A percentile compares a stretch with the other conserved stretches of the same genome.
These are phyloP conservation scores for Beta vulgaris DNA, from an alignment of 148 eudicot species.

Conservation along the genomic window DNA sequence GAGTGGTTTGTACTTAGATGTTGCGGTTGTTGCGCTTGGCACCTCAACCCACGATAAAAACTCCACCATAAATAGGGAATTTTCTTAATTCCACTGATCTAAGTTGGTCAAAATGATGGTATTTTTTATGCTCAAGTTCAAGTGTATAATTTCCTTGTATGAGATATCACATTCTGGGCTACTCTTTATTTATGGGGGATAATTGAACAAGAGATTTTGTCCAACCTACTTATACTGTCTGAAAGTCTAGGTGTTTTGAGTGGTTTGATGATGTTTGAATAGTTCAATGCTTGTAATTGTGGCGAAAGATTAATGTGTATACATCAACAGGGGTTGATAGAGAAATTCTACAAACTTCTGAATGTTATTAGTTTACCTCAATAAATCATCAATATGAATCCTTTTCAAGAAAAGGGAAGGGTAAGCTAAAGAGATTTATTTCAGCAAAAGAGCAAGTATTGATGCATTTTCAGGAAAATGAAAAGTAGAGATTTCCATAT, in stretches of 20 bases:
- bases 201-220: background rate
- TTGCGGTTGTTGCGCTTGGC: constrained; percentile 38
- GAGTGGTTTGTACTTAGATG: constrained; percentile 47
- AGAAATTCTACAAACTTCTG: background rate
- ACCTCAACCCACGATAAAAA: constrained; percentile 18
- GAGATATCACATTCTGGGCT: background rate
- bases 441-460: too few species aligned
- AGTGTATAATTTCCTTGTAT: background rate
- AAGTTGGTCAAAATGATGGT: background rate
- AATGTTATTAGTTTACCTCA: background rate
- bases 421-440: too few species aligned
- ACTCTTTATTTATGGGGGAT: background rate
- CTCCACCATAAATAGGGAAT: constrained; percentile 15
- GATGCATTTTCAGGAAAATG: too few species aligned
- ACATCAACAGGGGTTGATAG: background rate
- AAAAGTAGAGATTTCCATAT: too few species aligned
- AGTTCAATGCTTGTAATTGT: background rate
- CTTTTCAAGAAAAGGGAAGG: background rate
- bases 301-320: background rate
- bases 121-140: background rate
- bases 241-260: background rate
- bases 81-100: background rate
- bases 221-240: background rate
- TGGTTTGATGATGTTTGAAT: constrained; percentile 1
- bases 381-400: background rate